Evolutionary conservation across 805 yeast species (phyloP), one percentile per base, ranked within the genome.

Genomic region (Suhomyces tanzawaensis): DNA sequence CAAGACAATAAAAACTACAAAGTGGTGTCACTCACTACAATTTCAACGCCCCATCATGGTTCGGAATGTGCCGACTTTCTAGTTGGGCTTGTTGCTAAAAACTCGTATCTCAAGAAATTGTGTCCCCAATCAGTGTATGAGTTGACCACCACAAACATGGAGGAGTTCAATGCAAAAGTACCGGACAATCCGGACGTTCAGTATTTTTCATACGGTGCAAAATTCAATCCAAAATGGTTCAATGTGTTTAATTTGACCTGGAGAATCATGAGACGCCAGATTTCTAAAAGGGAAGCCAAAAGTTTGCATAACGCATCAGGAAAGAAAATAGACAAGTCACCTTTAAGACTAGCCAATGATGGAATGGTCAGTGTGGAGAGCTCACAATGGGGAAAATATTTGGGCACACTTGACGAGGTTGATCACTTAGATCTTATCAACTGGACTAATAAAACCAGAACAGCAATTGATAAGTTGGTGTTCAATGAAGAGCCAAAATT

Each of bases 21-120:
- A 47, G 83, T 90, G 7, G 77, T 72, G 1, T 83, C 93, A 29
- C 64, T 89, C 19, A 88, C 96, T 1, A 89, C 97, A 0, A 71
- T 89, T 0, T 77, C 93, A 0, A 86, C 96, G 0, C 97, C 97
- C 0, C 97, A 89, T 62, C 77, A 72, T 37, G 97, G 97, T 0
- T 79, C 95, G 0, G 84, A 82, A 31, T 76, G 85, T 48, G 96
- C 96, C 0, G 90, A 88, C 51, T 77, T 72, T 46, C 71, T 82
- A 4, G 65, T 76, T 17, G 60, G 67, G 7, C 40, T 65, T 6
- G 48, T 56, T 48, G 49, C 36, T 36, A 42, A 48, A 48, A 47
- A 36, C 31, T 44, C 50, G 8, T 8, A 47, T 1, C 32, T 57
- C 9, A 40, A 39, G 29, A 32, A 36, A 2, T 21, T 61, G 12